Conservation (phyloP, 805 yeast genomes). For the Metschnikowia reukaufii region DNA sequence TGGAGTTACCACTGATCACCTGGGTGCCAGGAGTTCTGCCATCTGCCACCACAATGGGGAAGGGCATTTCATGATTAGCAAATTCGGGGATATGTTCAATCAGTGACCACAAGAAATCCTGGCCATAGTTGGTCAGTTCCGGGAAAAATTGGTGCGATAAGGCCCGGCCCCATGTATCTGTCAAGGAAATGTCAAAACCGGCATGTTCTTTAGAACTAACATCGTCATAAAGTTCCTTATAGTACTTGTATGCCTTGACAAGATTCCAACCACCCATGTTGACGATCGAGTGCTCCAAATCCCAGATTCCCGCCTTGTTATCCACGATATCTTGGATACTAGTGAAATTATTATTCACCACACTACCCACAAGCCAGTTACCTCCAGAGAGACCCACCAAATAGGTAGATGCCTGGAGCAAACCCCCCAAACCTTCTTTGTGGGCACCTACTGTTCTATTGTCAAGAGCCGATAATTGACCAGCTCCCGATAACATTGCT, state of each 20-base stretch:
- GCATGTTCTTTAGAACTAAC: constrained; percentile 35
- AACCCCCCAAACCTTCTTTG: constrained; percentile 21
- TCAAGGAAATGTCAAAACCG: constrained; percentile 37
- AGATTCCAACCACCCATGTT: constrained; percentile 28
- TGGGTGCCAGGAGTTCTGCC: constrained; percentile 38
- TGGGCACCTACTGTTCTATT: constrained; percentile 51
- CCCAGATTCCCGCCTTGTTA: constrained; percentile 33
- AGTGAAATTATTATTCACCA: constrained; percentile 59
- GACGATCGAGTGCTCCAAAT: constrained; percentile 28
- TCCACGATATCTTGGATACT: constrained; percentile 43
- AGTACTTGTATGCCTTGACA: constrained; percentile 20
- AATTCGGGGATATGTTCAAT: constrained; percentile 28
- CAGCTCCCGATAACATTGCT: constrained; percentile 87
- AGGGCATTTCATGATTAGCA: constrained; percentile 35
- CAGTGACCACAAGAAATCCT: constrained; percentile 32
- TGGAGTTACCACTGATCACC: constrained; percentile 35
- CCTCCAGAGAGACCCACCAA: constrained; percentile 34
- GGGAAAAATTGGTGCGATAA: constrained; percentile 41
- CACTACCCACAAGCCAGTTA: constrained; percentile 64
- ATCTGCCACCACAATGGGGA: constrained; percentile 40
- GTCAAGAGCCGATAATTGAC: constrained; percentile 76
- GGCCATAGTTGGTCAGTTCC: constrained; percentile 27
- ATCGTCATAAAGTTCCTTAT: constrained; percentile 29
- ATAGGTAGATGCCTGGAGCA: constrained; percentile 23
- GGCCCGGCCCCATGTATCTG: constrained; percentile 47